Evolutionary conservation across 139 green algal species (phyloP), one percentile per base, ranked within the genome.

Genomic region (Chlamydomonas schloesseri): DNA sequence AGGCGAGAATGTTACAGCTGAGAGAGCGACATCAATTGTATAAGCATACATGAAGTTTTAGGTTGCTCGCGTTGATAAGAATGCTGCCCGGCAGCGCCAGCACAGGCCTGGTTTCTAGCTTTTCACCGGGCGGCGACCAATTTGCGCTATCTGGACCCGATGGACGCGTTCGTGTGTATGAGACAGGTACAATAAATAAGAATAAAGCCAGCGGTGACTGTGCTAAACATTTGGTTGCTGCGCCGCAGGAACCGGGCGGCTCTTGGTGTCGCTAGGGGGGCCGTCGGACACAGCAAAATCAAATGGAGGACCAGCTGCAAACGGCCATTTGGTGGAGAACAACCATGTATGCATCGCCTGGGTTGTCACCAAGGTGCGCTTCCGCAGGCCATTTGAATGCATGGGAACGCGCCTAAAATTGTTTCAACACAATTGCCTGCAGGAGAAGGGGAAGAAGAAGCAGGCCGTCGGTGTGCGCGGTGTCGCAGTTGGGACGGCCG

Each of bases 401-500:
- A 50, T 8, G 42, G 42, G 5, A 8, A 50, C 42, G n/a, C n/a
- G 1, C 26, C 17, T 26, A 71, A 20, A 11, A 71, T 71, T 28
- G 23, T 67, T 29, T 20, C 60, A 31, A 34, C 15, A 9, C 13
- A 14, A 4, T 29, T 18, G 2, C 18, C 2, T 71, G 11, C 69
- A 87, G 67, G 70, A 83, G 46, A 68, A 60, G 78, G 28, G 67
- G 0, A 90, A 89, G 62, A 89, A 89, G 70, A 85, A 89, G 84
- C 82, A 73, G 71, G 46, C 79, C 0, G 71, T 57, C 31, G 64
- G 64, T 29, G 28, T 20, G 2, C 55, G 60, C 34, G 81, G 73
- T 67, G 33, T 96, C 17, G 87, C 91, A 4, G 87, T 93, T 42
- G 94, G 93, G 46, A 95, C 86, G 31, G 86, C 82, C 21, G 73